These are phyloP conservation scores for Trichoderma asperellum DNA, from an alignment of 2,329 filamentous ascomycete species.

Conservation along the genomic window DNA sequence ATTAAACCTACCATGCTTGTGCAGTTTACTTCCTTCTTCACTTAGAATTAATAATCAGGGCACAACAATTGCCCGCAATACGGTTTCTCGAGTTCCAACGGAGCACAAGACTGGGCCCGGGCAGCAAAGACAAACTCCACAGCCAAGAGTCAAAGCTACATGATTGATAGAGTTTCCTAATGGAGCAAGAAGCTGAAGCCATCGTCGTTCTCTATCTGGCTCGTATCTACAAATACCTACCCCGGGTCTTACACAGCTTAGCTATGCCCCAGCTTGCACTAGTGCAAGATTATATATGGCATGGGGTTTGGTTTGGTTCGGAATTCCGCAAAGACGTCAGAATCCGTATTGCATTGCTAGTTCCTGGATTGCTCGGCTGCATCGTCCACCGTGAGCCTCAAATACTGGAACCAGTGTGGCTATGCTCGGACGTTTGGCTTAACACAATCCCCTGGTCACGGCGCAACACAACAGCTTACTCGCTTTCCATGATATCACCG, in stretches of 20 bases:
- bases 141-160: neutral
- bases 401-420: constrained; percentile 7
- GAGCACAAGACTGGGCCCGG: neutral
- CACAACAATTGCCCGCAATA: neutral
- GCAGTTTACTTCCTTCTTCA: neutral
- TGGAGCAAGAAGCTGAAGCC: neutral
- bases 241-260: neutral
- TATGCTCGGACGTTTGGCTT: constrained; percentile 10
- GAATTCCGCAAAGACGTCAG: neutral
- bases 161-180: neutral
- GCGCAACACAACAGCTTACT: neutral
- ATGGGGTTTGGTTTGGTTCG: neutral
- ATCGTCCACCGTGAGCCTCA: constrained; percentile 7
- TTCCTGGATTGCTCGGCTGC: neutral
- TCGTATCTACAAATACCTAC: neutral
- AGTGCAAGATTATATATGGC: neutral
- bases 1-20: neutral
- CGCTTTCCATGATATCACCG: neutral
- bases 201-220: neutral
- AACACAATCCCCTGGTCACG: neutral
- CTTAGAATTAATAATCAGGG: neutral
- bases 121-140: neutral
- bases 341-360: neutral
- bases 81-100: neutral
- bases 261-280: neutral